Evolutionary conservation across 352 stramenopile species (phyloP), one percentile per base, ranked within the genome.

Genomic region (Globisporangium spinosum): DNA sequence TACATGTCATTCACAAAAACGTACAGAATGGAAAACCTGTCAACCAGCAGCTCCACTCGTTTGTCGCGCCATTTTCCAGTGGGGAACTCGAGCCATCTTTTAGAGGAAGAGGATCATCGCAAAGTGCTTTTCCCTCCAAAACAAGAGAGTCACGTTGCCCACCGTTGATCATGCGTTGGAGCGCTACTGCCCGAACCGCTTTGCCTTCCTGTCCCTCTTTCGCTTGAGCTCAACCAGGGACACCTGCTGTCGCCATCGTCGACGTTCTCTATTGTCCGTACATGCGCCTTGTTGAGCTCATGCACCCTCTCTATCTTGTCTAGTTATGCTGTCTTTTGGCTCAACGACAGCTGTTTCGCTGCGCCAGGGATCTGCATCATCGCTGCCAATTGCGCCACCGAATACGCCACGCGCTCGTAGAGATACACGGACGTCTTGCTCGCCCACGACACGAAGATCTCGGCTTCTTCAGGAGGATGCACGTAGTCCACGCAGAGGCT

Each of bases 381-480:
- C 27, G 73, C 71, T 6, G 65, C 79, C 57, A 88, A 61, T 25
- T 82, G 65, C 1, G 47, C 59, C 12, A 90, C 22, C 10, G 77
- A 79, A 60, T 72, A 89, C 3, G 83, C 77, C 10, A 89, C 56
- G 47, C 71, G 76, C 59, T 90, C 75, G 79, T 95, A 95, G 17
- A 89, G 68, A 64, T 91, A 95, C 47, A 90, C 80, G 2, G 75
- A 84, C 6, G 87, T 83, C 70, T 92, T 89, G 68, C 83, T 78
- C 51, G 87, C 82, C 87, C 87, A 95, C 38, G 87, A 95, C 34
- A 95, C 87, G 29, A 82, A 69, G 66, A 95, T 92, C 68, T 92
- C 76, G 38, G 75, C 76, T 68, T 90, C 73, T 54, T 78, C 40
- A 0, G 87, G 87, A 34, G 87, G 87, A 60, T 94, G 82, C 9